Percentiles rank a stretch among this genome's conserved stretches.
phyloP scores from a whole-genome alignment of 192 early-diverging fungal genomes.

The Coemansia sp. region DNA sequence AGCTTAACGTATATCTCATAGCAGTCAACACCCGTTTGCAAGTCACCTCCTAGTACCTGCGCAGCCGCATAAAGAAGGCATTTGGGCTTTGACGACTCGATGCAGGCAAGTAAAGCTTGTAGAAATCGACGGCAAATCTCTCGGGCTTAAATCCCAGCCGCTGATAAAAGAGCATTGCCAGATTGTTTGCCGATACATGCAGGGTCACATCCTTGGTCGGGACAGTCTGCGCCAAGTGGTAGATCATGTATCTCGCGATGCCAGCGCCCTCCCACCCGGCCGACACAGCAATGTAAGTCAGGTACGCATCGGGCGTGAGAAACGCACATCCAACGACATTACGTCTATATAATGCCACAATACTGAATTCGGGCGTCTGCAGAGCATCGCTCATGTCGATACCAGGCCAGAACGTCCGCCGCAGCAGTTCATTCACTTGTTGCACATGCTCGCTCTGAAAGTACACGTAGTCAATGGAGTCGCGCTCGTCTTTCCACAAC shows the following conservation, averaged over 20 bases:
- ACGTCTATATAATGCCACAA: conserved; percentile 79
- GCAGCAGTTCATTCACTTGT: conserved; percentile 76
- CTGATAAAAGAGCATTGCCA: conserved; percentile 92
- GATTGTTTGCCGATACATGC: conserved; percentile 91
- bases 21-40: background rate
- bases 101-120: conserved; percentile 82
- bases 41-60: conserved; percentile 55
- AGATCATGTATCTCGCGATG: conserved; percentile 83
- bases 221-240: conserved; percentile 76
- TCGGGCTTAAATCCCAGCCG: conserved; percentile 94
- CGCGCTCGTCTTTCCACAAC: conserved; percentile 7
- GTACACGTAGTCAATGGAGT: conserved; percentile 79
- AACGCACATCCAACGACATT: conserved; percentile 87
- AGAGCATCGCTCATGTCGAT: conserved; percentile 88
- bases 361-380: conserved; percentile 77
- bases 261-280: conserved; percentile 85
- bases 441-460: conserved; percentile 66
- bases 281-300: conserved; percentile 83
- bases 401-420: conserved; percentile 82
- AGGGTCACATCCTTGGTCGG: conserved; percentile 82
- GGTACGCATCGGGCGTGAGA: conserved; percentile 88
- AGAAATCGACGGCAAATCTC: conserved; percentile 86
- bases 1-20: background rate
- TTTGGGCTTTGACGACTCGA: conserved; percentile 75
- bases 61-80: conserved; percentile 83